Conservation (phyloP, 2,329 filamentous ascomycete species). For the Dryadomyces quercivorus region DNA sequence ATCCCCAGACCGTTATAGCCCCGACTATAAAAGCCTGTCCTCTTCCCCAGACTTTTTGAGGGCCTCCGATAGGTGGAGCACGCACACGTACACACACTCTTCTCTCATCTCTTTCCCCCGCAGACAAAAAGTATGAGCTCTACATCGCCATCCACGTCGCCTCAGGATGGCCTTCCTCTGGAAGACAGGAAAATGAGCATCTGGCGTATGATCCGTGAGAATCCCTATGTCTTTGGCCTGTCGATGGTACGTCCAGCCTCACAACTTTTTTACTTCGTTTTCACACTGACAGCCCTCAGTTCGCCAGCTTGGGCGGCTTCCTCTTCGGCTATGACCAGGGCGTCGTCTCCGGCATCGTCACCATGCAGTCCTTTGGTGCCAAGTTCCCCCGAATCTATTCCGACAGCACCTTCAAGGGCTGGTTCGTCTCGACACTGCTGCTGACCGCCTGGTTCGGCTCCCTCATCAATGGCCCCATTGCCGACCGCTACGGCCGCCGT, state of each 20-base stretch:
- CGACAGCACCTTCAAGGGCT: constrained; percentile 3
- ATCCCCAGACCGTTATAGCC: not conserved
- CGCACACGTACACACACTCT: not conserved
- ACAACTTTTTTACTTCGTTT: not conserved
- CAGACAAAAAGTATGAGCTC: not conserved
- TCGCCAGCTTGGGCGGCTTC: constrained; percentile 7
- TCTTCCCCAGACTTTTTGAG: not conserved
- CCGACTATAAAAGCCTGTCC: not conserved
- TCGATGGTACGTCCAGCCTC: not conserved
- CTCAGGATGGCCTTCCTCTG: too few species aligned
- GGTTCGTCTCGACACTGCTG: constrained; percentile 1
- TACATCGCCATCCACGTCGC: not conserved
- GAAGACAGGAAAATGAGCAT: constrained; percentile 16
- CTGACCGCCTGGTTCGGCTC: not conserved
- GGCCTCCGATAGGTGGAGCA: too few species aligned
- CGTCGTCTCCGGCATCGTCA: not conserved
- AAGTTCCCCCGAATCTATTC: constrained; percentile 13
- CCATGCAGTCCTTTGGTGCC: constrained; percentile 3
- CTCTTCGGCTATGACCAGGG: constrained; percentile 5
- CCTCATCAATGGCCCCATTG: constrained; percentile 1
- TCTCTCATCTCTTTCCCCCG: not conserved
- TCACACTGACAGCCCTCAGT: not conserved
- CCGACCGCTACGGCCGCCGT: not conserved
- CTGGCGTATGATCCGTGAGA: not conserved
- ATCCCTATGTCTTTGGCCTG: not conserved